A percentile compares a stretch with the other conserved stretches of the same genome.
Evolutionary conservation across 768 basidiomycete genomes (phyloP).

Genomic region (Dendrothele bispora): DNA sequence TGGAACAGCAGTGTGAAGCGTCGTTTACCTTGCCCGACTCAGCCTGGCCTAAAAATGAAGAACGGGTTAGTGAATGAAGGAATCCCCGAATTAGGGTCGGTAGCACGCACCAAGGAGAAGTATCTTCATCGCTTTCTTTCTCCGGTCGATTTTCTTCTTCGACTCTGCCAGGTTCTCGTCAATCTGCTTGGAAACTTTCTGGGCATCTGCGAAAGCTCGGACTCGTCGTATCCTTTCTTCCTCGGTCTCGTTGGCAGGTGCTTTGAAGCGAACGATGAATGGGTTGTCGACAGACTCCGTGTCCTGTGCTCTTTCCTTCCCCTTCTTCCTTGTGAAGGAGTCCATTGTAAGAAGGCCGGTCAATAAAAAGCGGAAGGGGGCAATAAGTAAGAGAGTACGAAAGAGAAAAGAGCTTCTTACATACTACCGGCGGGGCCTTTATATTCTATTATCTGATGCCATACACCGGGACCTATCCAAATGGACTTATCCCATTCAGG

Average conservation of each 20-base stretch:
- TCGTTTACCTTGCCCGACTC: constrained; percentile 35
- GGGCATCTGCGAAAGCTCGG: constrained; percentile 31
- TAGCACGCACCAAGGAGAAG: constrained; percentile 34
- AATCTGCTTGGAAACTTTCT: constrained; percentile 31
- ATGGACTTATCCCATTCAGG: too few relatives aligned
- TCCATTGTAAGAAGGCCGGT: too few relatives aligned
- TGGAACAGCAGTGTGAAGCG: background rate
- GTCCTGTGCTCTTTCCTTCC: constrained; percentile 1
- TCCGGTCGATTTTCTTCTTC: constrained; percentile 32
- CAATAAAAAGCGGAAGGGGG: background rate
- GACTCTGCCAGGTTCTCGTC: constrained; percentile 32
- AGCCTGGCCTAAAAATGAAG: constrained; percentile 30
- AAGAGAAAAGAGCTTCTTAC: too few relatives aligned
- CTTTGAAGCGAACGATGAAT: constrained; percentile 25
- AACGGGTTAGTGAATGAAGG: background rate
- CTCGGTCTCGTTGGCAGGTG: constrained; percentile 34
- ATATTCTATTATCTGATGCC: too few relatives aligned
- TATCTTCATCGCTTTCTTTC: constrained; percentile 38
- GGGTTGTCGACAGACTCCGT: constrained; percentile 25
- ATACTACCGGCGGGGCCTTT: too few relatives aligned
- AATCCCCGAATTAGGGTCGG: background rate
- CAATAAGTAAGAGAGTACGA: background rate
- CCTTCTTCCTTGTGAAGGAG: background rate
- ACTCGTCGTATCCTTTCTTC: constrained; percentile 30
- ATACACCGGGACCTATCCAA: too few relatives aligned